phyloP scores from a whole-genome alignment of 805 yeast genomes.

The Candida cerambycidarum region DNA sequence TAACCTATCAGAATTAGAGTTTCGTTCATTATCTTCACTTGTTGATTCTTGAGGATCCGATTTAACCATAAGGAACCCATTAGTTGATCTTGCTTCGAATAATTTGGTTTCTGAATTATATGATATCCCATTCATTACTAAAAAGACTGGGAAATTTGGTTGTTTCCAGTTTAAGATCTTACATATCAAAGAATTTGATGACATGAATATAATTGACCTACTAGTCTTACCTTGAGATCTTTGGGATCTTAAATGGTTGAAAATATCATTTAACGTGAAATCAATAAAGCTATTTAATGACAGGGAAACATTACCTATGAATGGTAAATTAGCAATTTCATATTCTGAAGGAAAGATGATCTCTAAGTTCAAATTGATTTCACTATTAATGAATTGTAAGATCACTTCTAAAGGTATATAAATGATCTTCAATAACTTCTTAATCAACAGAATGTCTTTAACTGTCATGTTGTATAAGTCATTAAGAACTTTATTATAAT shows the following conservation, averaged over 20 bases:
- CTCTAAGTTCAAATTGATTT: conserved; percentile 70
- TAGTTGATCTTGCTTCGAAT: conserved; percentile 42
- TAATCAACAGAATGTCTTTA: conserved; percentile 39
- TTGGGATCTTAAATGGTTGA: conserved; percentile 66
- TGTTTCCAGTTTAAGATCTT: conserved; percentile 97
- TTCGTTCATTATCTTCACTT: conserved; percentile 8
- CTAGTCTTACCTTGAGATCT: conserved; percentile 25
- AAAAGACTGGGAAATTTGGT: conserved; percentile 94
- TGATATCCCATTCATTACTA: conserved; percentile 70
- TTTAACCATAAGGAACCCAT: conserved; percentile 37
- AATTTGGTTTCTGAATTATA: conserved; percentile 23
- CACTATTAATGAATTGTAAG: conserved; percentile 53
- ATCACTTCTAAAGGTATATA: conserved; percentile 63
- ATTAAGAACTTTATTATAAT: conserved; percentile 37
- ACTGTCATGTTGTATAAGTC: conserved; percentile 39
- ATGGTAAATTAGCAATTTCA: conserved; percentile 40
- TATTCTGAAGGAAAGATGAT: conserved; percentile 69
- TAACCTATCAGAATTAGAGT: conserved; percentile 17
- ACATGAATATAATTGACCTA: conserved; percentile 78
- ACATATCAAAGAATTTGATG: conserved; percentile 87
- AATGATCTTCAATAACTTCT: conserved; percentile 44
- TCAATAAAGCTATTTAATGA: conserved; percentile 78
- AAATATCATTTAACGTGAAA: conserved; percentile 64
- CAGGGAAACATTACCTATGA: conserved; percentile 41
- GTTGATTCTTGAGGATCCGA: conserved; percentile 6